Base-by-base conservation (phyloP, 2,329 filamentous ascomycete species). In the Alternaria sp. region DNA sequence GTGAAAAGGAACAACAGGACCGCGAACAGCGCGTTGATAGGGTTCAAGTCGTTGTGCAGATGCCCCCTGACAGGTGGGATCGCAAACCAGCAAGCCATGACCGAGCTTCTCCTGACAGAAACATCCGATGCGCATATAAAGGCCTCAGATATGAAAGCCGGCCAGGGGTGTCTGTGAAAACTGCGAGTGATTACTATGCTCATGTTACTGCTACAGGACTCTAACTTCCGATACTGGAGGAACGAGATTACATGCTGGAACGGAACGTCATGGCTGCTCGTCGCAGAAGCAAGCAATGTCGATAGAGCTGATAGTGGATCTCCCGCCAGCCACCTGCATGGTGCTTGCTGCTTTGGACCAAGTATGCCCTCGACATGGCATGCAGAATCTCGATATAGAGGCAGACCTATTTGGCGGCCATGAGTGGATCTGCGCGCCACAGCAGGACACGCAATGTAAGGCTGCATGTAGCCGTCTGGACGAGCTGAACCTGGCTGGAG, bases 51-150 rank as follows among this genome's bases (percentile, higher is more conserved):
- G 11, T 45, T 45, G 4, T 9, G 53, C 44, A 11, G 30, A 25
- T 6, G 6, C 37, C 14, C 44, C 7, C 26, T 46, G 23, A 47
- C 21, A 14, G 49, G 26, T 33, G 12, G 49, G 33, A 30, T 51
- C 20, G 21, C 33, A 46, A 11, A 45, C 30, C 28, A n/a, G 60
- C 14, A 9, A 56, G 41, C 14, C 55, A 55, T 58, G 53, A 50
- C 71, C 72, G 73, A 76, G 71, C 70, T 73, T 75, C 72, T 77
- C 75, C 75, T 68, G 58, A 23, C 30, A 61, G 26, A 18, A 46
- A 30, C 49, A 44, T n/a, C 44, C 21, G 47, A 25, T 41, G 21
- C 33, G 33, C 33, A 43, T 43, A 43, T 50, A 54, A 43, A 45
- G 49, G 55, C 23, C 21, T 20, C 25, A 23, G 15, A 28, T 55